phyloP scores from a whole-genome alignment of 2,329 filamentous ascomycete genomes.

The Pseudogymnoascus sp. region DNA sequence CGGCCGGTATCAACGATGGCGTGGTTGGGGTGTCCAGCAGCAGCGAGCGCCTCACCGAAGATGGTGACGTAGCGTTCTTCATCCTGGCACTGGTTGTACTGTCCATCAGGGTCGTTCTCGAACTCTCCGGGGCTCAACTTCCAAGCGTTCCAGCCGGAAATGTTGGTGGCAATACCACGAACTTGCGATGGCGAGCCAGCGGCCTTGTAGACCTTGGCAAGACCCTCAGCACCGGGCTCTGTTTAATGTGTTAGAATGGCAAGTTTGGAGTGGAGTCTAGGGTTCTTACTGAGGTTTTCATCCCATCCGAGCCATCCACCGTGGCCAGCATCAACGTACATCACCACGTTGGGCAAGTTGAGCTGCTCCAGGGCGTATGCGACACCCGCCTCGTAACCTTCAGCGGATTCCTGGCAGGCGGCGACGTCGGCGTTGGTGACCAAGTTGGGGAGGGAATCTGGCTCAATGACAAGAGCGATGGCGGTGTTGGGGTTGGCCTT shows the following conservation, averaged over 20 bases:
- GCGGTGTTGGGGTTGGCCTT: slow-evolving; percentile 17
- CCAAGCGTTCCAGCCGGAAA: slow-evolving; percentile 47
- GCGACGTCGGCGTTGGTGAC: slow-evolving; percentile 45
- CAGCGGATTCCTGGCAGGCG: slow-evolving; percentile 41
- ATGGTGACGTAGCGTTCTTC: slow-evolving; percentile 32
- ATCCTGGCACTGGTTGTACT: slow-evolving; percentile 40
- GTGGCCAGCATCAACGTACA: slow-evolving; percentile 51
- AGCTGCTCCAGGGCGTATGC: slow-evolving; percentile 43
- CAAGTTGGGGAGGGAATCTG: slow-evolving; percentile 51
- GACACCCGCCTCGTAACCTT: slow-evolving; percentile 41
- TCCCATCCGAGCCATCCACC: slow-evolving; percentile 52
- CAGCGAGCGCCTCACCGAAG: slow-evolving; percentile 30
- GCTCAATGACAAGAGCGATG: slow-evolving; percentile 35
- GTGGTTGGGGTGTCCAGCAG: slow-evolving; percentile 26
- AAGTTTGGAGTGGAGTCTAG: background rate
- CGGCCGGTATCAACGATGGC: slow-evolving; percentile 47
- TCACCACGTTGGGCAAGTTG: slow-evolving; percentile 47
- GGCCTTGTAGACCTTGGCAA: slow-evolving; percentile 40
- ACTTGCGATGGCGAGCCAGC: slow-evolving; percentile 41
- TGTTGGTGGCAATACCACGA: slow-evolving; percentile 49
- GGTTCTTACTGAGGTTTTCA: slow-evolving; percentile 36
- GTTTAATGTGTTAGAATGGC: slow-evolving; percentile 10
- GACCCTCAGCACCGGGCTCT: slow-evolving; percentile 38
- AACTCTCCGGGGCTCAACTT: slow-evolving; percentile 22
- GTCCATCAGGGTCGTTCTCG: slow-evolving; percentile 34